phyloP scores from a whole-genome alignment of 441 rosid species.

The Adansonia rubrostipa region DNA sequence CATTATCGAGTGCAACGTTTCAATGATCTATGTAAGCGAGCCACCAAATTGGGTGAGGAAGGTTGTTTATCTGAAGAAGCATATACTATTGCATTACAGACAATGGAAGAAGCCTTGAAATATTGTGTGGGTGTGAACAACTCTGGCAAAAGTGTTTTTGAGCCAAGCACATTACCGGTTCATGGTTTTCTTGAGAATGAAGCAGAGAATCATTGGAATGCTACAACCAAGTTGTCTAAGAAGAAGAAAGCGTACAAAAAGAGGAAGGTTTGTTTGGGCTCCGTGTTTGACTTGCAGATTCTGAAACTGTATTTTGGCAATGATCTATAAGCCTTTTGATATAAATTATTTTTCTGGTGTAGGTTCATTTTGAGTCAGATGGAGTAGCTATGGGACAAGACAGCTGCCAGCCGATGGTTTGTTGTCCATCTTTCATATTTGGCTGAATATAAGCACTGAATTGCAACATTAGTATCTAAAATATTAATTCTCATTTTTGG shows the following conservation, averaged over 20 bases:
- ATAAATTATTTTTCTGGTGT: constrained; percentile 17
- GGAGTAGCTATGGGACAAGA: constrained; percentile 39
- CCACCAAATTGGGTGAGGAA: constrained; percentile 48
- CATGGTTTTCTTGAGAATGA: constrained; percentile 38
- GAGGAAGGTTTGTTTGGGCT: constrained; percentile 49
- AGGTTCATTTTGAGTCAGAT: constrained; percentile 45
- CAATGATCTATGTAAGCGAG: constrained; percentile 50
- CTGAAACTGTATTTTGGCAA: not conserved
- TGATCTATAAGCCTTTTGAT: constrained; percentile 14
- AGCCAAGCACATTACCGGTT: constrained; percentile 29
- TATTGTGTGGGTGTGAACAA: constrained; percentile 42
- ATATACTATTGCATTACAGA: constrained; percentile 39
- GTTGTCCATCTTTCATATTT: constrained; percentile 13
- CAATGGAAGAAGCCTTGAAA: constrained; percentile 44
- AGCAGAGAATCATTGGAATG: constrained; percentile 28
- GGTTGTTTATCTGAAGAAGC: constrained; percentile 48
- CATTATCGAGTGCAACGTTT: constrained; percentile 46
- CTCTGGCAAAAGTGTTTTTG: constrained; percentile 35
- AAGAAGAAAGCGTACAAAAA: constrained; percentile 47
- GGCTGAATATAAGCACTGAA: not conserved
- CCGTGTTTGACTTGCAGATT: constrained; percentile 23
- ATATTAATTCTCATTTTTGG: constrained; percentile 24
- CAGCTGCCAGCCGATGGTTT: constrained; percentile 51
- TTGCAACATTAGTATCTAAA: constrained; percentile 29
- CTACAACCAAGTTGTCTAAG: constrained; percentile 32